Base-by-base conservation (phyloP, 495 filamentous ascomycete species). In the Lineolata rhizophorae region DNA sequence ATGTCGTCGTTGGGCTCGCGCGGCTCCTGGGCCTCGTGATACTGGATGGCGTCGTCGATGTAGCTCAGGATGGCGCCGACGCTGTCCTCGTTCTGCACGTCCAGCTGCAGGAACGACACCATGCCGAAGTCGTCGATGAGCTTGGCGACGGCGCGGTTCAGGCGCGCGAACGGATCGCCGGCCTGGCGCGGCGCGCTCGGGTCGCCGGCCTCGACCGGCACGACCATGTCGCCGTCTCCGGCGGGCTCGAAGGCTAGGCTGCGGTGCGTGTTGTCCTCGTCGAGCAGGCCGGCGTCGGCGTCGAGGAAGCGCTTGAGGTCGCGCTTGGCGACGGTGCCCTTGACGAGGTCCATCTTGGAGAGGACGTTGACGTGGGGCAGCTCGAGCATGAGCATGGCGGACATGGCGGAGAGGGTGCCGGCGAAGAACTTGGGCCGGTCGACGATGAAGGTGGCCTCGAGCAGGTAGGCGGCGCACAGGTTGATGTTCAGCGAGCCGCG, bases 381-480 rank as follows among this genome's bases (percentile, higher is more conserved):
- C 55, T 93, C 87, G 27, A 97, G 62, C 81, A 94, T 83, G 39
- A 94, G 67, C 87, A 97, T 97, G 20, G 87, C 84, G 34, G 77
- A 87, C 85, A 97, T 94, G 29, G 87, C 87, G 45, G 76, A 84
- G 36, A 97, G 55, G 1, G 87, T 90, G 10, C 87, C 87, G 1
- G 87, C 76, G 48, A 97, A 95, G 63, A 83, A 97, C 49, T 97
- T 97, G 42, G 87, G 75, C 38, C 79, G 72, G 54, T 97, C 87
- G 17, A 92, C 66, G 38, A 97, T 71, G 46, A 95, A 97, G 4
- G 84, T 91, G 3, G 80, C 74, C 50, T 97, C 87, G 27, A 97
- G 71, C 16, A 97, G 70, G 51, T 97, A 97, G 6, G 85, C 68
- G n/a, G 87, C 87, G 50, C 84, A 93, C 30, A 97, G 62, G 35